phyloP scores from a whole-genome alignment of 495 filamentous ascomycete genomes.

The Diplogelasinospora grovesii region DNA sequence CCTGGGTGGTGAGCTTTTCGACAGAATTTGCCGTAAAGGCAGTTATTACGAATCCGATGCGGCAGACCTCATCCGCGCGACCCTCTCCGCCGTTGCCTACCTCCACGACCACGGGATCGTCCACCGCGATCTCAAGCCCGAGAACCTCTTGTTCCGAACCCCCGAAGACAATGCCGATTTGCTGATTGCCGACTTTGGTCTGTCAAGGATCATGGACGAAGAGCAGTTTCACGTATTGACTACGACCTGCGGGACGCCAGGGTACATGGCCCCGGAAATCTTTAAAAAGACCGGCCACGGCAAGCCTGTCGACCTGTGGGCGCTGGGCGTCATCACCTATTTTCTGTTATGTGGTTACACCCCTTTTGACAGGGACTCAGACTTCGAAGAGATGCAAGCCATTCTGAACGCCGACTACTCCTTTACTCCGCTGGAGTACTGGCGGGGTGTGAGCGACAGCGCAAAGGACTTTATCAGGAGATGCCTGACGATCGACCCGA shows the following conservation, averaged over 20 bases:
- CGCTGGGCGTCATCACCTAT: conserved; percentile 92
- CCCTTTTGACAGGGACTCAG: conserved; percentile 93
- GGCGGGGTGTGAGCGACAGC: conserved; percentile 79
- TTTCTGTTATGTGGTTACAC: conserved; percentile 98
- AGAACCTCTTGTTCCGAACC: conserved; percentile 73
- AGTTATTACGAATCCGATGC: conserved; percentile 97
- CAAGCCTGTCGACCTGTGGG: conserved; percentile 91
- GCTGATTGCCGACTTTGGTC: conserved; percentile 94
- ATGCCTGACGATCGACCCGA: conserved; percentile 85
- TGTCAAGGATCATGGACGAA: conserved; percentile 96
- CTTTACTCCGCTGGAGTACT: conserved; percentile 95
- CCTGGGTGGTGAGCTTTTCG: conserved; percentile 93
- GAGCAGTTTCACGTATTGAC: conserved; percentile 97
- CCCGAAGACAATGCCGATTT: conserved; percentile 79
- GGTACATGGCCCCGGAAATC: conserved; percentile 97
- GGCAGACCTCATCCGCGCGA: conserved; percentile 88
- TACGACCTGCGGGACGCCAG: conserved; percentile 94
- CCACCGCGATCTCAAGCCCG: conserved; percentile 73
- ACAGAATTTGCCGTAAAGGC: conserved; percentile 96
- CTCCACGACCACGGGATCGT: conserved; percentile 98
- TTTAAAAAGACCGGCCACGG: conserved; percentile 84
- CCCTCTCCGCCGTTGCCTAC: conserved; percentile 94
- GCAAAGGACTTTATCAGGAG: conserved; percentile 80
- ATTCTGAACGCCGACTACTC: conserved; percentile 93
- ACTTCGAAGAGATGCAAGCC: conserved; percentile 98